phyloP scores from a whole-genome alignment of 2,329 filamentous ascomycete genomes.

The Phyllosticta citribraziliensis region DNA sequence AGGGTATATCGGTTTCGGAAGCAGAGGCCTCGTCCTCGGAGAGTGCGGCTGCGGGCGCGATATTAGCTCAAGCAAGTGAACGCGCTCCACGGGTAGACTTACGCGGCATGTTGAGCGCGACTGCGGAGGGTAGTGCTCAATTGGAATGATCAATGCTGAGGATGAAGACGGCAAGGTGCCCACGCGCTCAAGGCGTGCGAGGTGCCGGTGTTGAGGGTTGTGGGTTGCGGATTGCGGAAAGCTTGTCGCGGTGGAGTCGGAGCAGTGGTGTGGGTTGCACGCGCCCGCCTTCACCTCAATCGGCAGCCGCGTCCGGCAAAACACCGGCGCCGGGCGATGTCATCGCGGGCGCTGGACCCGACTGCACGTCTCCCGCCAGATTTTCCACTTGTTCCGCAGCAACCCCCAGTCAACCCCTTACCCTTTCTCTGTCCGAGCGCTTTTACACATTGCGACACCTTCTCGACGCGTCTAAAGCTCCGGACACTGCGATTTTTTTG shows the following conservation, averaged over 20 bases:
- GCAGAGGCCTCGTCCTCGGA: slow-evolving; percentile 26
- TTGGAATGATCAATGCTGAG: neutral
- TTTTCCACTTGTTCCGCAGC: slow-evolving; percentile 7
- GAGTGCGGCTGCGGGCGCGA: slow-evolving; percentile 24
- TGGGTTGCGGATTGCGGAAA: too few relatives aligned
- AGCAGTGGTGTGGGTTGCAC: too few relatives aligned
- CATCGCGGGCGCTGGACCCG: neutral
- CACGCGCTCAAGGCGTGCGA: too few relatives aligned
- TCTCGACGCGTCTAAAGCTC: slow-evolving; percentile 1
- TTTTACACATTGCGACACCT: neutral
- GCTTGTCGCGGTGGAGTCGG: too few relatives aligned
- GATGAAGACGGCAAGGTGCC: neutral
- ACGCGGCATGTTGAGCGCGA: slow-evolving; percentile 18
- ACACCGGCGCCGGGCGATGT: neutral
- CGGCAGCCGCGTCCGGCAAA: neutral
- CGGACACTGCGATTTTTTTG: neutral
- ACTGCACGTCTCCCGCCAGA: slow-evolving; percentile 9
- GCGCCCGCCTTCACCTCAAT: too few relatives aligned
- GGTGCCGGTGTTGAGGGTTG: too few relatives aligned
- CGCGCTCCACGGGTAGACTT: slow-evolving; percentile 8
- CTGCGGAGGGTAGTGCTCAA: neutral
- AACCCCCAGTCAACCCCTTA: neutral
- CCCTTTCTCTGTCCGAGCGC: neutral
- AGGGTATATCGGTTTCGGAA: slow-evolving; percentile 23
- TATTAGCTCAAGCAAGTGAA: neutral